Evolutionary conservation across 192 early-diverging fungal genomes (phyloP), one percentile per base, ranked within the genome.

Genomic region (Coemansia umbellata): DNA sequence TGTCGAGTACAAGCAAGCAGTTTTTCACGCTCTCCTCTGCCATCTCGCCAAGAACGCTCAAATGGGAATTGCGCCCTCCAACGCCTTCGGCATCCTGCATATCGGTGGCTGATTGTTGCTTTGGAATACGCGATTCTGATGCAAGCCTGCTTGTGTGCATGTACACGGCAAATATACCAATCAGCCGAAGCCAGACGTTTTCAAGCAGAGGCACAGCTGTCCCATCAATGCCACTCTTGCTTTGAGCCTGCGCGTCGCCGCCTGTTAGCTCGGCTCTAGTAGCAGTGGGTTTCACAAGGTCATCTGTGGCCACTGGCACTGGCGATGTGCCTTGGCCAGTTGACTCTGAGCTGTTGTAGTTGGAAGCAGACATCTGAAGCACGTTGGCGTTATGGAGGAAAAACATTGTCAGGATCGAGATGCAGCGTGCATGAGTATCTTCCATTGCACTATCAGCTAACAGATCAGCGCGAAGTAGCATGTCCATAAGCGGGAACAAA

Each of bases 401-500:
- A 14, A 56, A 70, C 60, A 67, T 78, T 10, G 69, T 60, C 53
- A 67, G 60, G 55, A 72, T 58, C 15, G 74, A 71, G 8, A 78
- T 78, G 53, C 68, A 70, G 8, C 74, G 58, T 2, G 74, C 69
- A 26, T 78, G 74, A 1, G 74, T 72, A 57, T 78, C 74, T 44
- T 72, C 74, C 74, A 78, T 70, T 22, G 61, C 35, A 10, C 55
- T 47, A 45, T 85, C 75, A 8, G 78, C 81, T 33, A 86, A 70
- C 50, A 87, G 57, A 49, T 91, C 91, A 0, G 86, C 84, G 14
- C 88, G 82, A 60, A 92, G 73, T 13, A 97, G 62, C 66, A 90
- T 83, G 39, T 92, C 89, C 44, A 97, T 78, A 37, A 95, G 58
- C 27, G 92, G 93, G 69, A 97, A 92, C 47, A 97, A 55, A 13